phyloP scores from a whole-genome alignment of 2,329 filamentous ascomycete species.

The Pseudogymnoascus sp. region DNA sequence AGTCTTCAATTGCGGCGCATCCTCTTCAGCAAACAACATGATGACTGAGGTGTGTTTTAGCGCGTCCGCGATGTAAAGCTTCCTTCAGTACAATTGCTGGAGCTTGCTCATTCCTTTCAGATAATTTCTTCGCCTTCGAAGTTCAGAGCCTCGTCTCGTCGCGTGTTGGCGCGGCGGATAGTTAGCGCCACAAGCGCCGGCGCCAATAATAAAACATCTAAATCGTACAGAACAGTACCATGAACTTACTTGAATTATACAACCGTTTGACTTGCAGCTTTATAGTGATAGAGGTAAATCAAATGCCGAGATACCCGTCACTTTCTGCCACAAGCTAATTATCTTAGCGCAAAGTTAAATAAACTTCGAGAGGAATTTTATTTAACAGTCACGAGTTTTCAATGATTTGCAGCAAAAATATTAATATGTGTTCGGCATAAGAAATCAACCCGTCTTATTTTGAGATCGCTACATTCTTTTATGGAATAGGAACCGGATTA shows the following conservation, averaged over 20 bases:
- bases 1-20: constrained; percentile 57
- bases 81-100: not conserved
- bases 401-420: not conserved
- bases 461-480: not conserved
- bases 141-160: constrained; percentile 5
- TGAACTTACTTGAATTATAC: not conserved
- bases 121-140: constrained; percentile 4
- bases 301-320: not conserved
- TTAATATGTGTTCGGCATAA: not conserved
- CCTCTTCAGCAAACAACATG: constrained; percentile 57
- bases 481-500: constrained; percentile 2
- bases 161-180: constrained; percentile 5
- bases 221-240: not conserved
- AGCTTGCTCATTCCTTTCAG: not conserved
- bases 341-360: not conserved
- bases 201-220: not conserved
- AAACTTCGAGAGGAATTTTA: not conserved
- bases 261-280: not conserved
- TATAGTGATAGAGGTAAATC: not conserved
- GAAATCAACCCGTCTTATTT: not conserved
- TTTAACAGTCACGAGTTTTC: not conserved
- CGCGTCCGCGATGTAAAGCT: not conserved
- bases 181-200: constrained; percentile 3
- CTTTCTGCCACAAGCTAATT: not conserved
- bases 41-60: constrained; percentile 17